Base-by-base conservation (phyloP, 768 basidiomycete species). In the Macrocybe gigantea region DNA sequence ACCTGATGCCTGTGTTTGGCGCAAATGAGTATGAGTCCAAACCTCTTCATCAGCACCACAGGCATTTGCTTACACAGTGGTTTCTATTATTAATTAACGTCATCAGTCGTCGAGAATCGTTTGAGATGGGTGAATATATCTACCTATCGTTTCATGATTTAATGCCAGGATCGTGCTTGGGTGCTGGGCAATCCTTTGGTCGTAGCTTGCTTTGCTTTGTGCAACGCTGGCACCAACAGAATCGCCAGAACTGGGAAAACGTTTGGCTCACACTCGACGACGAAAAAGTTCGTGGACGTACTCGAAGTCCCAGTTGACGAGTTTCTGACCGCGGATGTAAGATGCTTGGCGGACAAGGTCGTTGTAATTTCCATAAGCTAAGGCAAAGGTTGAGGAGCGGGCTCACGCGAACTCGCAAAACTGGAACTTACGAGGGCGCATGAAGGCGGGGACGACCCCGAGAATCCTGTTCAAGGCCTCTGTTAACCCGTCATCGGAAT, bases 351-450 rank as follows among this genome's bases (percentile, higher is more conserved):
- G 65, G 10, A 75, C 75, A n/a, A 71, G 65, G 53, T 73, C 58
- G 52, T 78, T 76, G 60, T 71, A 74, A 53, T 58, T 68, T 7
- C 75, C 74, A 51, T 69, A 77, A 5, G 74, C 66, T 71, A 39
- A n/a, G 31, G 7, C 40, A 11, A 41, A 32, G 1, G 12, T 13
- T 6, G 9, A 33, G n/a, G 33, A 38, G 8, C 7, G 22, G 22
- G 22, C 15, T 5, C 13, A 30, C 4, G n/a, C 10, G 2, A 15
- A 7, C 9, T 6, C 3, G 30, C 12, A 12, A 10, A 36, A 6
- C 13, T 14, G 15, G 14, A 33, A 60, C 56, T 8, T 54, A 71
- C 71, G 75, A 41, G 75, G 74, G 31, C 75, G 68, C 71, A 74
- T 71, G 49, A 76, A 71, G 22, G 73, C 74, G 6, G 74, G 75